Evolutionary conservation across 2,329 filamentous ascomycete species (phyloP).

Genomic region (Sodiomyces alkalinus): DNA sequence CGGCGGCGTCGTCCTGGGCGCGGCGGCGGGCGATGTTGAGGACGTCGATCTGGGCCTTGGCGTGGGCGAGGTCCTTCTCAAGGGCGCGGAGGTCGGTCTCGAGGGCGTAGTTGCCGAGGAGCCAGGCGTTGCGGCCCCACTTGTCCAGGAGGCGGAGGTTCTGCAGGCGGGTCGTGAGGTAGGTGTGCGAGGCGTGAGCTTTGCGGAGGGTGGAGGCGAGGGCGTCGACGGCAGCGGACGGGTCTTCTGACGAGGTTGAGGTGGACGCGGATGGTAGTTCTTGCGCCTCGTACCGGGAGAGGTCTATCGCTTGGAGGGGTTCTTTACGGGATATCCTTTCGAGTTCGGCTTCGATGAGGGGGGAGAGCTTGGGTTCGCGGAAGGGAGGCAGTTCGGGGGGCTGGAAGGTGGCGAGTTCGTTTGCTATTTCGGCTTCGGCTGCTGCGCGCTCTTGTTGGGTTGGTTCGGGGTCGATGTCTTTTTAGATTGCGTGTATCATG

Average conservation of each 20-base stretch:
- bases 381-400: slow-evolving; percentile 31
- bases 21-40: slow-evolving; percentile 55
- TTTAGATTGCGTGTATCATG: slow-evolving; percentile 10
- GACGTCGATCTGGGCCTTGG: slow-evolving; percentile 54
- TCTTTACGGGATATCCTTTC: slow-evolving; percentile 39
- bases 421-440: slow-evolving; percentile 53
- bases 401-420: slow-evolving; percentile 42
- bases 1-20: slow-evolving; percentile 54
- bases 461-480: slow-evolving; percentile 71
- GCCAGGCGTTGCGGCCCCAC: slow-evolving; percentile 82
- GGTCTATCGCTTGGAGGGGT: slow-evolving; percentile 53
- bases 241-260: too few species aligned
- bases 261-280: slow-evolving; percentile 31
- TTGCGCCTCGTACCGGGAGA: slow-evolving; percentile 68
- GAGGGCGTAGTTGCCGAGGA: slow-evolving; percentile 67
- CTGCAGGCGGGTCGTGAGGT: slow-evolving; percentile 32
- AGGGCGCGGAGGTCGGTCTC: slow-evolving; percentile 55
- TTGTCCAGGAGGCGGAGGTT: slow-evolving; percentile 61
- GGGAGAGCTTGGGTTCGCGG: slow-evolving; percentile 42
- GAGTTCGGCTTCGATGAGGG: slow-evolving; percentile 53
- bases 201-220: slow-evolving; percentile 46
- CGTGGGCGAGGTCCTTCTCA: slow-evolving; percentile 59
- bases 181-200: slow-evolving; percentile 33
- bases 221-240: slow-evolving; percentile 35
- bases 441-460: slow-evolving; percentile 45